Conservation (phyloP, 176 grass and related monocot genomes). For the Juncus effusus region DNA sequence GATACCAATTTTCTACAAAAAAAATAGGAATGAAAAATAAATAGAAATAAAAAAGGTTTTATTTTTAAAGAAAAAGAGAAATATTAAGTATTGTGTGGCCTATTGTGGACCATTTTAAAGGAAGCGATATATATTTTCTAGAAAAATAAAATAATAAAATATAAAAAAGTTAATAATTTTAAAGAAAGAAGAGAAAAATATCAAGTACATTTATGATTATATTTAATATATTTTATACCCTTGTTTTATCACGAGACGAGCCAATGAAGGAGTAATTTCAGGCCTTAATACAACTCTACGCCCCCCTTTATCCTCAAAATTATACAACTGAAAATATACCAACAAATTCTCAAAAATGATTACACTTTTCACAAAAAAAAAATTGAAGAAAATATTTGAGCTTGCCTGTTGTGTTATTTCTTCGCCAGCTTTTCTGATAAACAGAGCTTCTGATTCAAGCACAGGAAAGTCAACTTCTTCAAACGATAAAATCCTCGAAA, state of each 20-base stretch:
- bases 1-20: no score
- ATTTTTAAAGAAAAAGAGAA: no score
- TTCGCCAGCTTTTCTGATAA: constrained; percentile 71
- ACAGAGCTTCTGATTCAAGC: constrained; percentile 83
- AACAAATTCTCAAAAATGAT: constrained; percentile 3
- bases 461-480: constrained; percentile 96
- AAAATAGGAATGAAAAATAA: no score
- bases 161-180: neutral
- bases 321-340: constrained; percentile 53
- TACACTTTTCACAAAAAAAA: no score
- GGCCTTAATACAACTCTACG: constrained; percentile 79
- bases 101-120: no score
- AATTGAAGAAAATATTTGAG: no score
- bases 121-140: no score
- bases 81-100: no score
- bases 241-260: constrained; percentile 86
- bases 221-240: constrained; percentile 34
- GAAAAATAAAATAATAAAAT: neutral
- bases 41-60: no score
- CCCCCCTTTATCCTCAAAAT: constrained; percentile 88
- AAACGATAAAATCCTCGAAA: constrained; percentile 63
- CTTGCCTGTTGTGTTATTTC: constrained; percentile 78
- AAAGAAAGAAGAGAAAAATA: neutral
- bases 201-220: neutral
- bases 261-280: constrained; percentile 88